Evolutionary conservation across 352 stramenopile species (phyloP), one percentile per base, ranked within the genome.

Genomic region (Globisporangium spiculum): DNA sequence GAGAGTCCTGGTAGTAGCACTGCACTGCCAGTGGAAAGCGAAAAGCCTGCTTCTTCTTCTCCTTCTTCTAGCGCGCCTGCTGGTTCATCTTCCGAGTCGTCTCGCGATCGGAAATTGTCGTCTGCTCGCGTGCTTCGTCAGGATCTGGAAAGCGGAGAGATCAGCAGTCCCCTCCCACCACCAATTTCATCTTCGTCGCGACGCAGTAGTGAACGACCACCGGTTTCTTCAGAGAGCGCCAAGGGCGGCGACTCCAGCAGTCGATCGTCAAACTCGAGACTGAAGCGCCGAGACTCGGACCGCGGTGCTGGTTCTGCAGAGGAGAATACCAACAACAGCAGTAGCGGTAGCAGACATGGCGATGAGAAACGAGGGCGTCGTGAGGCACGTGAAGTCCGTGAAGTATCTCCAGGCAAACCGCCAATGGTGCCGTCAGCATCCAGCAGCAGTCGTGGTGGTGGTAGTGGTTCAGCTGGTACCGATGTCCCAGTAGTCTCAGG

Each of bases 141-240:
- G 4, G 80, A 88, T 44, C 41, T 88, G 22, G 80, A 88, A 60
- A 88, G 78, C 24, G 80, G 80, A 7, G 80, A 88, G 64, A 84
- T 88, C 69, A 72, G 77, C 34, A 71, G 73, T 38, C 64, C 64
- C 1, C 41, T 57, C 10, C 34, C 56, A 5, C 32, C 56, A 24
- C 24, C 56, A 27, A 14, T 36, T 12, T 60, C 44, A 8, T 53
- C 64, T n/a, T 65, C 56, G 2, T 50, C 65, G 7, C 66, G 66
- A 38, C 57, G 58, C 46, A 71, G 66, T 5, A 63, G 26, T 20
- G 66, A 71, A 30, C 66, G 66, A 12, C 34, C 59, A n/a, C 56
- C 56, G n/a, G 32, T 50, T 50, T 58, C 57, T 20, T 54, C 3
- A 27, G 57, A 60, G 12, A 46, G 22, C 18, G 48, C 57, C 18